Evolutionary conservation across 2,329 filamentous ascomycete species (phyloP), one percentile per base, ranked within the genome.

Genomic region (Aspergillus sp.): DNA sequence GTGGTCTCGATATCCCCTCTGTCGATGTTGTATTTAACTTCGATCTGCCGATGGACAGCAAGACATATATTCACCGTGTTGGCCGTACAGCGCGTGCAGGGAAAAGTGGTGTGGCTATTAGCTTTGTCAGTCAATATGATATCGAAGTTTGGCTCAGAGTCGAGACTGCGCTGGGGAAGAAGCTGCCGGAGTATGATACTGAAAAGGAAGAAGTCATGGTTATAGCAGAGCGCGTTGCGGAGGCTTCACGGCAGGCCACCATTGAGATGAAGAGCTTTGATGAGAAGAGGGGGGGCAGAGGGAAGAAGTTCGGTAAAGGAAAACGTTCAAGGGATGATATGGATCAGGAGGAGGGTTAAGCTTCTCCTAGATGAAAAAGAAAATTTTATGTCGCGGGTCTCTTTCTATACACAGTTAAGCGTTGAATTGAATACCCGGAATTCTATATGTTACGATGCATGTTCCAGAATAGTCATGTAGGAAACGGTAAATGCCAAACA

Each of bases 1-100:
- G 93, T 72, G 93, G 93, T 81, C 82, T 97, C 6, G 93, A 97
- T 79, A 96, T 97, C 47, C 92, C 92, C 12, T 89, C 86, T n/a
- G 92, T 97, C 12, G 91, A 96, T 64, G 78, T 93, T 0, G 90
- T 97, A 2, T 74, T 96, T 64, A 96, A 96, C 76, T 90, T 88
- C 64, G 92, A 96, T 68, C 77, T 96, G 2, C 91, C 92, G 0
- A 84, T 86, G 19, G 91, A 96, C 74, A 90, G 86, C 66, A 96
- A 96, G 76, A 96, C 92, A 0, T 96, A 96, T 67, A 89, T 96
- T 33, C 92, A 96, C 74, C 84, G 92, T 52, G 91, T 96, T 1
- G 92, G 92, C 19, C 88, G 92, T 65, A 96, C 92, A 0, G 92
- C 92, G 0, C 86, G 92, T 74, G 92, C 92, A 0, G 92, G 92